phyloP scores from a whole-genome alignment of 179 eudicot species.

The Carnegiea gigantea region DNA sequence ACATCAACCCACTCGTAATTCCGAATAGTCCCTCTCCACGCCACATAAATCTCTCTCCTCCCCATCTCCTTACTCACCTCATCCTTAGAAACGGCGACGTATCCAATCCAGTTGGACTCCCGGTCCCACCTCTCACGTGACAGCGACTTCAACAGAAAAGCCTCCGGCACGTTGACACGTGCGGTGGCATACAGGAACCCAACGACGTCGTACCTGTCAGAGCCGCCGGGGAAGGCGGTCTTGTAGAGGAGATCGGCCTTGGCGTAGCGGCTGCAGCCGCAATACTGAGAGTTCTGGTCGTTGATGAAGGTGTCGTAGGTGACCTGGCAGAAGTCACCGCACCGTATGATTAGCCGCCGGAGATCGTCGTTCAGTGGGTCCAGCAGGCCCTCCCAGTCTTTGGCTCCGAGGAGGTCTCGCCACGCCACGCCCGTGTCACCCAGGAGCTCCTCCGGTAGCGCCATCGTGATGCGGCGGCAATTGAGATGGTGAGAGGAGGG shows the following conservation, averaged over 20 bases:
- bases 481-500: no score
- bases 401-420: slow-evolving; percentile 35
- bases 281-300: slow-evolving; percentile 50
- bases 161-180: slow-evolving; percentile 42
- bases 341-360: slow-evolving; percentile 53
- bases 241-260: slow-evolving; percentile 30
- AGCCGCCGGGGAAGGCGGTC: slow-evolving; percentile 38
- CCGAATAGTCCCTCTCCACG: slow-evolving; percentile 66
- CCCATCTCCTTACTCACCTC: slow-evolving; percentile 38
- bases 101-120: slow-evolving; percentile 86
- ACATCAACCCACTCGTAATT: slow-evolving; percentile 70
- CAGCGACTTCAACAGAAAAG: slow-evolving; percentile 50
- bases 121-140: slow-evolving; percentile 81
- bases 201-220: slow-evolving; percentile 36
- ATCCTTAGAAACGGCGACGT: slow-evolving; percentile 58
- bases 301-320: slow-evolving; percentile 77
- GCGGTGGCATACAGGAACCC: slow-evolving; percentile 62
- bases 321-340: slow-evolving; percentile 68
- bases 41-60: slow-evolving; percentile 67
- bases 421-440: slow-evolving; percentile 23
- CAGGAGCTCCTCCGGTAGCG: not conserved
- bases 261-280: slow-evolving; percentile 56
- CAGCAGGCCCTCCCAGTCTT: slow-evolving; percentile 46
- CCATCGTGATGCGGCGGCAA: no score
- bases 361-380: slow-evolving; percentile 49